Percentiles rank a stretch among this genome's conserved stretches.
phyloP scores from a whole-genome alignment of 1,284 basidiomycete genomes.

The Meira miltonrushii region DNA sequence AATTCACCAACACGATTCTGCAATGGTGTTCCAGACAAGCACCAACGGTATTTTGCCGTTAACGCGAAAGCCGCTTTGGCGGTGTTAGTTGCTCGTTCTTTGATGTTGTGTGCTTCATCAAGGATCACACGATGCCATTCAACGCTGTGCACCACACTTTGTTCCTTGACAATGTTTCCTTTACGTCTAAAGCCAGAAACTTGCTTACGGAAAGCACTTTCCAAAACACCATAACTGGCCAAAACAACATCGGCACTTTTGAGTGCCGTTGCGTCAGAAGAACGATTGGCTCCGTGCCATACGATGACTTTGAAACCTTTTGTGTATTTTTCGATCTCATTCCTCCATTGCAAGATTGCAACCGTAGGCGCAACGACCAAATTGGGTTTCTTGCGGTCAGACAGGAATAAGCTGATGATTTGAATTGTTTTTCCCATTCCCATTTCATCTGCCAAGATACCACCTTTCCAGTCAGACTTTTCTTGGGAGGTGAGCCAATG shows the following conservation, averaged over 20 bases:
- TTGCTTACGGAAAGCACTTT: conserved; percentile 89
- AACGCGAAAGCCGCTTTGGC: conserved; percentile 86
- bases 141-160: conserved; percentile 76
- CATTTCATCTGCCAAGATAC: conserved; percentile 55
- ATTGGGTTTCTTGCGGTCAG: conserved; percentile 72
- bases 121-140: conserved; percentile 78
- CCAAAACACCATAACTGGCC: conserved; percentile 65
- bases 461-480: conserved; percentile 77
- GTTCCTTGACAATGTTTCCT: conserved; percentile 78
- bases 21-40: conserved; percentile 86
- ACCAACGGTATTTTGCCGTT: conserved; percentile 76
- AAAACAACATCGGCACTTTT: conserved; percentile 75
- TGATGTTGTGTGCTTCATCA: conserved; percentile 93
- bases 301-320: conserved; percentile 64
- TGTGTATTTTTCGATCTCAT: conserved; percentile 70
- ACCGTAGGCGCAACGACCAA: conserved; percentile 86
- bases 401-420: conserved; percentile 82
- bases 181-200: conserved; percentile 84
- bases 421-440: conserved; percentile 99
- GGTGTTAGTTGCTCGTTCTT: conserved; percentile 80
- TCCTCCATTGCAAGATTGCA: conserved; percentile 97
- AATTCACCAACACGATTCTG: conserved; percentile 84
- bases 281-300: conserved; percentile 76
- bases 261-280: conserved; percentile 63
- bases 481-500: conserved; percentile 97